phyloP scores from a whole-genome alignment of 345 rosid species.

The Litchi chinensis region DNA sequence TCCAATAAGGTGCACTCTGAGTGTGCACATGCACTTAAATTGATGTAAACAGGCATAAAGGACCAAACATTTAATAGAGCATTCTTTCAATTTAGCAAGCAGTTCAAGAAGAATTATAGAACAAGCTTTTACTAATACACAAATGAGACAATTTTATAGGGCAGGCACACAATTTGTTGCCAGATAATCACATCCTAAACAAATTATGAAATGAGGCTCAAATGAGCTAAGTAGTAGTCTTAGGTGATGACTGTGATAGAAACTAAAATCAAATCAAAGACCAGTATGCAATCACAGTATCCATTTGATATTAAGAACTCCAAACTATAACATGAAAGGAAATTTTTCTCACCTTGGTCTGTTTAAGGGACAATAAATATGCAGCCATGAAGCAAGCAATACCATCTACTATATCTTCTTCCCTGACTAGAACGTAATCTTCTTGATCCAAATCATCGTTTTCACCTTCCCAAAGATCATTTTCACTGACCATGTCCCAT shows the following conservation, averaged over 20 bases:
- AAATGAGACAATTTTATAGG: background rate
- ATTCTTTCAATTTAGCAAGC: background rate
- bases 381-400: conserved; percentile 96
- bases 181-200: background rate
- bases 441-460: conserved; percentile 49
- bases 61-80: background rate
- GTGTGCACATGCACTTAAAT: background rate
- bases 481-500: conserved; percentile 79
- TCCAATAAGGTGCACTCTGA: background rate
- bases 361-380: conserved; percentile 77
- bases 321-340: background rate
- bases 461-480: conserved; percentile 76
- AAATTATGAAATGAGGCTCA: background rate
- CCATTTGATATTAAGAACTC: conserved; percentile 2
- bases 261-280: background rate
- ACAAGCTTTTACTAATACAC: background rate
- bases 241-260: background rate
- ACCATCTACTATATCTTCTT: conserved; percentile 97
- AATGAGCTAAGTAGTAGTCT: background rate
- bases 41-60: background rate
- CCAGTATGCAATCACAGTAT: background rate
- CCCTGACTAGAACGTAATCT: conserved; percentile 84
- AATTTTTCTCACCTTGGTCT: conserved; percentile 69
- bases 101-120: background rate
- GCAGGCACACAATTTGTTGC: background rate